Evolutionary conservation across 441 rosid genomes (phyloP), one percentile per base, ranked within the genome.

Genomic region (Lepidium campestre): DNA sequence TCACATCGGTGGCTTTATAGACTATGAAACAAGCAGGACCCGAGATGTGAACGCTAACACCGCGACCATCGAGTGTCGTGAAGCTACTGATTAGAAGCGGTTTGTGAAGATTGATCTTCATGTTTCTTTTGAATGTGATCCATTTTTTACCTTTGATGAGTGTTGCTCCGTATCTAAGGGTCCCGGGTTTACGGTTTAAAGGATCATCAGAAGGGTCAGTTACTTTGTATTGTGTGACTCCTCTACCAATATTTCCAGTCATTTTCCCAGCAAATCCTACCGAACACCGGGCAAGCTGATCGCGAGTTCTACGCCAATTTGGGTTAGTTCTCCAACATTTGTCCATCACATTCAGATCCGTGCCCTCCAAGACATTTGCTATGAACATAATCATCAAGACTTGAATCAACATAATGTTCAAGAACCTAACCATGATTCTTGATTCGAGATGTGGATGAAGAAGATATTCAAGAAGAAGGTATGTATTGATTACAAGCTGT

Each of bases 1-100:
- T 90, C 22, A 85, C 83, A 62, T 88, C 80, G 2, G 67, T 85
- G 18, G 86, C 91, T 83, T 45, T 77, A 27, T 81, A 78, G 49
- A 86, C 75, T 19, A 83, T 8, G 22, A 93, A 81, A 60, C 94
- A 88, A 20, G 82, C 91, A 1, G 64, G 72, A n/a, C 86, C 92
- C 0, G 80, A 62, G 27, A 93, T 77, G 40, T 87, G 87, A 41
- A 82, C 83, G 10, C 69, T 75, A 2, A 66, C 84, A 19, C 93
- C 89, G 0, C 93, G 86, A 3, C 86, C 92, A 48, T 90, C 96
- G 12, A 93, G 81, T 61, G 93, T 55, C 0, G 93, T 87, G 77
- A 77, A 83, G 78, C 93, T 84, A 32, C 91, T 78, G 35, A 90
- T 70, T 14, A 90, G 74, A 20, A 90, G 86, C 0, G 86, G 85